Base-by-base conservation (phyloP, 2,329 filamentous ascomycete genomes). In the Nannizziopsis arthrosporioides region DNA sequence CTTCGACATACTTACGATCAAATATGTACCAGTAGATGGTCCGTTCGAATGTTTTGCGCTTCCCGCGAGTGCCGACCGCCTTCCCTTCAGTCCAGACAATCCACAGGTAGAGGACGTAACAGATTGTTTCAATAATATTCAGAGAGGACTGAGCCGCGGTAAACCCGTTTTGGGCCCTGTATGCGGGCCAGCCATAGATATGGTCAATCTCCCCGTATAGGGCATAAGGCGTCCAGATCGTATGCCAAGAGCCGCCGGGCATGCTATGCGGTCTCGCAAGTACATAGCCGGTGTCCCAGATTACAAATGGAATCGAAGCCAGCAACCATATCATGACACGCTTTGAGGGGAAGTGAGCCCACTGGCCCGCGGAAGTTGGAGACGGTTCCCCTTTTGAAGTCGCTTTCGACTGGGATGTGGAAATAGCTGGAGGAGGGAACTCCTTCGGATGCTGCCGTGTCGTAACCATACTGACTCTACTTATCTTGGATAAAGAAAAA, bases 261-360 rank as follows among this genome's bases (percentile, higher is more conserved):
- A 94, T 92, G 49, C 80, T 84, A 64, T 82, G 77, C 27, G 88
- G 88, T 15, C 88, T 84, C 47, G 85, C 70, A 41, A 94, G 71
- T 35, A 94, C 79, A 69, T 94, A 94, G 50, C 72, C 70, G 27
- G 77, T 77, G 68, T 94, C 88, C 88, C 88, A 94, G 44, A 78
- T 60, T 42, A 94, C 85, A 51, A 93, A 74, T 1, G 85, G 85
- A 12, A 92, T 68, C 15, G 84, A 88, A 52, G 90, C 54, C 50
- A 74, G 66, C 19, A 94, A 73, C 87, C 87, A 94, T 54, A 80
- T 55, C 38, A 86, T 73, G 17, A 77, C 71, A 10, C 79, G 60
- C 44, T 73, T 73, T 10, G 76, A 76, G 2, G 78, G 76, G 0
- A 74, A 78, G 59, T 84, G 80, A 9, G 73, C 69, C 77, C 78